A percentile compares a stretch with the other conserved stretches of the same genome.
Conservation (phyloP, 192 early-diverging fungal genomes). For the Globomyces pollinis-pini region DNA sequence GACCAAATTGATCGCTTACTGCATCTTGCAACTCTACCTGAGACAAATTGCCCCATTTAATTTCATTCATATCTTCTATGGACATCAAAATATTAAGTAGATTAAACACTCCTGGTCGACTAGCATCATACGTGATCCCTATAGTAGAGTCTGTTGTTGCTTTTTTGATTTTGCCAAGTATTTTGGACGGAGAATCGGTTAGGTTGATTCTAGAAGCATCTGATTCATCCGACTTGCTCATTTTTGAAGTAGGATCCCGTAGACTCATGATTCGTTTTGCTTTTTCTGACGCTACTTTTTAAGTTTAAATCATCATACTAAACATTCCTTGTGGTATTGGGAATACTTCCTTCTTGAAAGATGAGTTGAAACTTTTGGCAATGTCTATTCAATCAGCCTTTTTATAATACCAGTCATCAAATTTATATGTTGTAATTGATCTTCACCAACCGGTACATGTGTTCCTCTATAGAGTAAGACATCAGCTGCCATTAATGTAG, state of each 20-base stretch:
- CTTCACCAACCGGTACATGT: conserved; percentile 86
- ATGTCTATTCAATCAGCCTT: too few species aligned
- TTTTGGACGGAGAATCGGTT: conserved; percentile 57
- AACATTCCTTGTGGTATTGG: conserved; percentile 58
- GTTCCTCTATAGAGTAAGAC: conserved; percentile 79
- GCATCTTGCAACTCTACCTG: conserved; percentile 31
- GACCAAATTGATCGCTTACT: conserved; percentile 38
- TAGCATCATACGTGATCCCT: conserved; percentile 66
- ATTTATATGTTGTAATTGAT: conserved; percentile 88
- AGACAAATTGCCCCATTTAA: conserved; percentile 11
- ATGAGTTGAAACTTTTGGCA: conserved; percentile 67
- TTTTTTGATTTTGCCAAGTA: conserved; percentile 59
- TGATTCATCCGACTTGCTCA: conserved; percentile 79
- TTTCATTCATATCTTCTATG: conserved; percentile 4
- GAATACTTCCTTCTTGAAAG: conserved; percentile 54
- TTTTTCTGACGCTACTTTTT: conserved; percentile 3
- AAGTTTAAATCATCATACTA: conserved; percentile 39
- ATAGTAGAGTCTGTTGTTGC: conserved; percentile 61
- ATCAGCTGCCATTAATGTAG: conserved; percentile 87
- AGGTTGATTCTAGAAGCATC: conserved; percentile 70
- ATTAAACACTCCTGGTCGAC: conserved; percentile 77
- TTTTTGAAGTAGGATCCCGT: conserved; percentile 65
- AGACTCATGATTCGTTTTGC: conserved; percentile 81
- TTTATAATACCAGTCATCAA: too few species aligned
- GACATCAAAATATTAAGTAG: conserved; percentile 71